Conservation (phyloP, 2,329 filamentous ascomycete species). For the Cadophora malorum region DNA sequence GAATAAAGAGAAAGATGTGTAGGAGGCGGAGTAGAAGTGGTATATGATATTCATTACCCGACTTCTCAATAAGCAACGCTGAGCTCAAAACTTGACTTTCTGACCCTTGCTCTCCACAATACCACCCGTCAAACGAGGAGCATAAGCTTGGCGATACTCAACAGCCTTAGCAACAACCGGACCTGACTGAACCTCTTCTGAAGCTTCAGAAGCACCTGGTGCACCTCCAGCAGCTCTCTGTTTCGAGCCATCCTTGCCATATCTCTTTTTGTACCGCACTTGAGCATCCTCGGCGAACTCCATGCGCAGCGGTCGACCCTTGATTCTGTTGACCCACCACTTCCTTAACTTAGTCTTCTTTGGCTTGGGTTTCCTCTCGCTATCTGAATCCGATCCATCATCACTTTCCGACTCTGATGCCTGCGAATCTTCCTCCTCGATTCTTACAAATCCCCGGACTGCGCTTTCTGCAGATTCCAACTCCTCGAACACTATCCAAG, state of each 20-base stretch:
- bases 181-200: conserved; percentile 36
- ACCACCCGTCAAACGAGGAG: conserved; percentile 74
- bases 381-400: conserved; percentile 45
- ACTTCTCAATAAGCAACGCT: conserved; percentile 2
- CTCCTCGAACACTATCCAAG: conserved; percentile 90
- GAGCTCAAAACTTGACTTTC: conserved; percentile 77
- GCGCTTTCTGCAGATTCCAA: conserved; percentile 76
- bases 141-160: conserved; percentile 54
- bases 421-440: conserved; percentile 58
- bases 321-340: conserved; percentile 86
- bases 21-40: background rate
- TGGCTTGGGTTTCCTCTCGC: conserved; percentile 56
- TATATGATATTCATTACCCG: conserved; percentile 4
- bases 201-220: conserved; percentile 32
- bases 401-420: conserved; percentile 39
- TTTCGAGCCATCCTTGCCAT: conserved; percentile 72
- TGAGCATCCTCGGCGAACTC: conserved; percentile 94
- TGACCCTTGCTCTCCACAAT: conserved; percentile 81
- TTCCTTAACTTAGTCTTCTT: conserved; percentile 69
- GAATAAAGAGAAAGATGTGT: too few relatives aligned
- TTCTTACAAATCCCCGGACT: conserved; percentile 81
- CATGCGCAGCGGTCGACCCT: conserved; percentile 81
- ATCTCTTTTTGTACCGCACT: conserved; percentile 91
- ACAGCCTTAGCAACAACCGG: conserved; percentile 48
- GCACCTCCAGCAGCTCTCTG: conserved; percentile 35